Conservation (phyloP, 2,329 filamentous ascomycete species). For the Aspergillus versicolor region DNA sequence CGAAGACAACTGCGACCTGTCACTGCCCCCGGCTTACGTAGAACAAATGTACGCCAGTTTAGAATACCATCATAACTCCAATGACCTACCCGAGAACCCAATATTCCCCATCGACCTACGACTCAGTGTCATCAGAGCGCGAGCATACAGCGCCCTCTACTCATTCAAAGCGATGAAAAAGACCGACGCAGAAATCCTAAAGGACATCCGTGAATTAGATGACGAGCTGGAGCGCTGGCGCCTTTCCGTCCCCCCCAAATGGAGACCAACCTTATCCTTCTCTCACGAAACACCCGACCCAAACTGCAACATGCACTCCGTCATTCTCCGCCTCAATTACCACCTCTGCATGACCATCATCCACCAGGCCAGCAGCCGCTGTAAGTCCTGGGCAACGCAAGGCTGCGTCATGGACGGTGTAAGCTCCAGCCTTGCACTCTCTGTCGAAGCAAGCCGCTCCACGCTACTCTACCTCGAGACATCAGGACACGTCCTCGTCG, state of each 20-base stretch:
- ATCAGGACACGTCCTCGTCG: constrained; percentile 43
- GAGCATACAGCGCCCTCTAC: constrained; percentile 50
- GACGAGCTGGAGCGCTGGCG: constrained; percentile 59
- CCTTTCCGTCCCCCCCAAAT: constrained; percentile 45
- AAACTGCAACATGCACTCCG: constrained; percentile 47
- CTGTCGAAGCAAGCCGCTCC: constrained; percentile 57
- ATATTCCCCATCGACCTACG: constrained; percentile 51
- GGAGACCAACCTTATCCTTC: constrained; percentile 51
- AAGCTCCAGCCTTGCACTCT: constrained; percentile 53
- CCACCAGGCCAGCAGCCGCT: constrained; percentile 56
- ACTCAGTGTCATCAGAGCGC: constrained; percentile 54
- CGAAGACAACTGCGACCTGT: constrained; percentile 55
- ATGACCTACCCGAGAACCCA: constrained; percentile 25
- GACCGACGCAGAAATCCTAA: constrained; percentile 55
- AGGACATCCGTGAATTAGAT: constrained; percentile 57
- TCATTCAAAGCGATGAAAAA: constrained; percentile 51
- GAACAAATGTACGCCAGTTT: constrained; percentile 29
- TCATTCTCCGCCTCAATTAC: constrained; percentile 56
- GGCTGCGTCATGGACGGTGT: constrained; percentile 46
- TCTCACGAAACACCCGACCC: constrained; percentile 31
- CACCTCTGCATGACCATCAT: constrained; percentile 57
- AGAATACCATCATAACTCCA: constrained; percentile 19
- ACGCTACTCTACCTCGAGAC: constrained; percentile 51
- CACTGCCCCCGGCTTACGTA: constrained; percentile 46
- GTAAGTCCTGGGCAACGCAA: constrained; percentile 43